A percentile compares a stretch with the other conserved stretches of the same genome.
These are phyloP conservation scores for Babesia bovis DNA, from an alignment of 169 alveolate species.

Conservation along the genomic window DNA sequence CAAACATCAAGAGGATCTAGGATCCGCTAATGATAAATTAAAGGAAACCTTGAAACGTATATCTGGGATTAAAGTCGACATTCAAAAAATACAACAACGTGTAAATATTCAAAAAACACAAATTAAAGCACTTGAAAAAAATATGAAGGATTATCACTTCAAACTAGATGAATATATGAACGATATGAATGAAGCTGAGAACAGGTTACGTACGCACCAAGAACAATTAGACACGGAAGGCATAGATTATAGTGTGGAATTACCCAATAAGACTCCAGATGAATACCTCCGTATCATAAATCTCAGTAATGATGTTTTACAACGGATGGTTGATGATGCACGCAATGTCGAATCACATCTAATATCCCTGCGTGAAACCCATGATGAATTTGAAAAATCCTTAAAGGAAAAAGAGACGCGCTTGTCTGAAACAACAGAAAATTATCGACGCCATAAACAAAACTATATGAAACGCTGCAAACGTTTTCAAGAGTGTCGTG, in stretches of 20 bases:
- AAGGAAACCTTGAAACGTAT: conserved; percentile 14
- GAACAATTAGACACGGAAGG: conserved; percentile 48
- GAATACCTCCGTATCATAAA: conserved; percentile 42
- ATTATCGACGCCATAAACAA: conserved; percentile 43
- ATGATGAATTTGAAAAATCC: conserved; percentile 24
- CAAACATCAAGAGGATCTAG: conserved; percentile 11
- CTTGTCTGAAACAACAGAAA: conserved; percentile 47
- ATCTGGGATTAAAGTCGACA: conserved; percentile 17
- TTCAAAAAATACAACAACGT: conserved; percentile 31
- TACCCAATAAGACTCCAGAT: conserved; percentile 55
- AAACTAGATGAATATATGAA: conserved; percentile 33
- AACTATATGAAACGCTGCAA: conserved; percentile 47
- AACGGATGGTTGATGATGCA: conserved; percentile 42
- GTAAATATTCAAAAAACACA: conserved; percentile 31
- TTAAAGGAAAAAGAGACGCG: conserved; percentile 40
- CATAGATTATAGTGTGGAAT: conserved; percentile 34
- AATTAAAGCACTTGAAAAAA: conserved; percentile 31
- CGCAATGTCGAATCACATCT: conserved; percentile 40
- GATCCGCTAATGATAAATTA: conserved; percentile 16
- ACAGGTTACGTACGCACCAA: conserved; percentile 16
- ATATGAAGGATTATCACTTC: conserved; percentile 29
- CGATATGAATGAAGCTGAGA: conserved; percentile 25
- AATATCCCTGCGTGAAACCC: conserved; percentile 21
- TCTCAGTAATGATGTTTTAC: conserved; percentile 44
- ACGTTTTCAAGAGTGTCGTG: conserved; percentile 52